Base-by-base conservation (phyloP, 2,329 filamentous ascomycete species). In the Fusarium anguioides region DNA sequence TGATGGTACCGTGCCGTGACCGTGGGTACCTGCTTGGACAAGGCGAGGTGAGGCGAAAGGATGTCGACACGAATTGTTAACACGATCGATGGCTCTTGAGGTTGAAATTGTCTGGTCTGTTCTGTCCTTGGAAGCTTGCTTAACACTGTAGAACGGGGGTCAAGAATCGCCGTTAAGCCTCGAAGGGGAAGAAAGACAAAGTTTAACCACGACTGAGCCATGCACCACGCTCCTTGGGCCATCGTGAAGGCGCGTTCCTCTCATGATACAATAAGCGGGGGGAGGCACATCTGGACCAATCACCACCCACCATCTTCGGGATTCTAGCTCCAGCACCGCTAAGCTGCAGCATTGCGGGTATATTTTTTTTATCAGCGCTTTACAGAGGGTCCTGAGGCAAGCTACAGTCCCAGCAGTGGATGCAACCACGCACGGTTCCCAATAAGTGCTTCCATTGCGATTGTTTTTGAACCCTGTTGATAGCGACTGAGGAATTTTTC, bases 191-290 rank as follows among this genome's bases (percentile, higher is more conserved):
- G 68, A 68, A 59, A 57, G 66, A 70, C 66, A 74, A 64, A 72
- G 72, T 74, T 74, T 68, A 48, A 66, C 41, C 63, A 31, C 26
- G 56, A 52, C 56, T 68, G 70, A 70, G 59, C 72, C 62, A 63
- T 62, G 57, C 50, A n/a, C n/a, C n/a, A n/a, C n/a, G 61, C 50
- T 52, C 54, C 47, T 73, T 63, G 7, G 42, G 23, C 44, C 29
- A 64, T 63, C 59, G 60, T 63, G 50, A 64, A 63, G 60, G 59
- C 72, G 68, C 72, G 72, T 75, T 74, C 69, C 71, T 68, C 73
- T 76, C 75, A 78, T 77, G 76, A 78, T 76, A 77, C 74, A 77
- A 76, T 77, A 78, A 78, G 77, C 77, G 77, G 77, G 60, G 77
- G 75, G 71, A 70, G 55, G 53, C 47, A 20, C 41, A 18, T 45